Percentiles rank a stretch among this genome's conserved stretches.
Evolutionary conservation across 2,329 filamentous ascomycete genomes (phyloP).

Genomic region (Penicillium crustosum): DNA sequence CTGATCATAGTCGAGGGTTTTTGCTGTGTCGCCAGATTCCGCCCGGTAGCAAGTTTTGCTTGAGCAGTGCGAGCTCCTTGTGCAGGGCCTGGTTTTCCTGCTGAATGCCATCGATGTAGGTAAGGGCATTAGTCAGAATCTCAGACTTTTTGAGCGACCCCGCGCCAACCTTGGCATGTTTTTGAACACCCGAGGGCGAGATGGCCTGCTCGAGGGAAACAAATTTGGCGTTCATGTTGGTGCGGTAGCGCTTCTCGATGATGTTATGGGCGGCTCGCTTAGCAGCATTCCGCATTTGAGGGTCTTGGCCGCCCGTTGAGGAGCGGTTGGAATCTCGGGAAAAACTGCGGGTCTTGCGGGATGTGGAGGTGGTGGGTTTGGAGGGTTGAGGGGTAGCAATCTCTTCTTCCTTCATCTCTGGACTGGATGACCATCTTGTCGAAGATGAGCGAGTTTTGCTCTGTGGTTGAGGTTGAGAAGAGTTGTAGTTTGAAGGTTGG

Average conservation of each 20-base stretch:
- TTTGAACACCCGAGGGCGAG: constrained; percentile 26
- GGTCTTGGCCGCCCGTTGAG: constrained; percentile 21
- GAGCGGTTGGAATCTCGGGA: constrained; percentile 28
- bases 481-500: constrained; percentile 6
- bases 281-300: constrained; percentile 35
- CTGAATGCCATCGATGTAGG: constrained; percentile 39
- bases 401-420: constrained; percentile 30
- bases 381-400: constrained; percentile 16
- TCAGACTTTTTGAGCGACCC: constrained; percentile 41
- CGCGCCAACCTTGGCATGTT: constrained; percentile 28
- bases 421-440: constrained; percentile 31
- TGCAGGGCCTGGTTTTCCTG: constrained; percentile 35
- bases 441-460: constrained; percentile 12
- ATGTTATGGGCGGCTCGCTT: constrained; percentile 45
- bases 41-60: constrained; percentile 28
- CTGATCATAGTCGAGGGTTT: constrained; percentile 9
- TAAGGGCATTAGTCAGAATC: constrained; percentile 38
- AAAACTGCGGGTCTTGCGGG: constrained; percentile 29
- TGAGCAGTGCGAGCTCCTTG: constrained; percentile 35
- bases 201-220: constrained; percentile 42
- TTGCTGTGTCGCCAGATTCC: constrained; percentile 28
- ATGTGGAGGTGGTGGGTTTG: constrained; percentile 16
- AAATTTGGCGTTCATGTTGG: constrained; percentile 46
- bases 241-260: constrained; percentile 45
- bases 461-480: constrained; percentile 10